Percentiles rank a stretch among this genome's conserved stretches.
These are phyloP conservation scores for Glycine tomentella DNA, from an alignment of 306 rosid genomes.

Conservation along the genomic window DNA sequence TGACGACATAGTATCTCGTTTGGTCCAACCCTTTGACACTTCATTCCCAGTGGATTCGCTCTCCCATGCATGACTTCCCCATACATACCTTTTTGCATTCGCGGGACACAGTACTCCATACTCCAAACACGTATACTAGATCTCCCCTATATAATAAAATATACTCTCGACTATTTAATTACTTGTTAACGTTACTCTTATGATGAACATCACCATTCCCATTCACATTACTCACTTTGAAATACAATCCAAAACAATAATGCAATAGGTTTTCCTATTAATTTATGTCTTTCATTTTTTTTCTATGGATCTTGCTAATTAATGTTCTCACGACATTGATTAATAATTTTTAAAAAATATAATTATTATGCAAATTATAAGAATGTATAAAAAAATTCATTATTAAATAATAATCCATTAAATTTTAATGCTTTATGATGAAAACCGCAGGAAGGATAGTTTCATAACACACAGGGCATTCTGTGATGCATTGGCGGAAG, in stretches of 20 bases:
- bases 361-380: too few relatives aligned
- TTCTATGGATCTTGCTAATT: too few relatives aligned
- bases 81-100: constrained; percentile 2
- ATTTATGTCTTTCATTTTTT: not conserved
- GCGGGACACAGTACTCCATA: not conserved
- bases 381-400: too few relatives aligned
- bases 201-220: not conserved
- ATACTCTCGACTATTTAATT: not conserved
- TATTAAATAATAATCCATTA: not conserved
- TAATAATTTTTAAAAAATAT: too few relatives aligned
- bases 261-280: not conserved
- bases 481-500: constrained; percentile 91
- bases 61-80: constrained; percentile 37
- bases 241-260: too few relatives aligned
- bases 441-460: constrained; percentile 79
- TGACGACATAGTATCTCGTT: constrained; percentile 15
- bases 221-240: not conserved
- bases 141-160: not conserved
- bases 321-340: too few relatives aligned
- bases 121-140: not conserved
- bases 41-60: constrained; percentile 18
- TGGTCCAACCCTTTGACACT: constrained; percentile 44
- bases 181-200: not conserved
- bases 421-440: not conserved
- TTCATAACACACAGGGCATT: constrained; percentile 90